These are phyloP conservation scores for Zelonia costaricensis DNA, from an alignment of 208 protist species.

Conservation along the genomic window DNA sequence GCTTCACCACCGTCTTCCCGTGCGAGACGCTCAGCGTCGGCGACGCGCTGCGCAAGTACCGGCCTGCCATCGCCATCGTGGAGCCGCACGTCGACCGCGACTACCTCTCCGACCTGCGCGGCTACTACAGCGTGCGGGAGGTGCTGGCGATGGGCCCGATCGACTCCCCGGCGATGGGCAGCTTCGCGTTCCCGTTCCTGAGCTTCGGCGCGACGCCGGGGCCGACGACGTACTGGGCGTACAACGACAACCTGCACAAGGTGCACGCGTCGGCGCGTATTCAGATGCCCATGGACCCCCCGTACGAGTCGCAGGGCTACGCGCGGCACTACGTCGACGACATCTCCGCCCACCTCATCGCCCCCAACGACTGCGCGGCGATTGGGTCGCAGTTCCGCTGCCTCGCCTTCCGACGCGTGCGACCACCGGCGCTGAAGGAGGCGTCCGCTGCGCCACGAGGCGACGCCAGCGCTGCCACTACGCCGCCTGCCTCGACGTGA, in stretches of 20 bases:
- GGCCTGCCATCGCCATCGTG: conserved; percentile 58
- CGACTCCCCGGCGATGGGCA: conserved; percentile 75
- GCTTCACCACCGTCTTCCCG: conserved; percentile 44
- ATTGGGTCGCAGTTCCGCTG: conserved; percentile 50
- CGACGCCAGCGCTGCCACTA: background rate
- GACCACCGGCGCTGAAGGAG: conserved; percentile 39
- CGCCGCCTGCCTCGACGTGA: background rate
- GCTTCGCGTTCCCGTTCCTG: conserved; percentile 70
- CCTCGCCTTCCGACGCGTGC: conserved; percentile 51
- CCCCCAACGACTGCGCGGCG: conserved; percentile 56
- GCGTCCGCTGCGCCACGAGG: background rate
- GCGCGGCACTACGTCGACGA: conserved; percentile 52
- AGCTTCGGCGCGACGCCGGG: conserved; percentile 73
- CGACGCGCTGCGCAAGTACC: conserved; percentile 64
- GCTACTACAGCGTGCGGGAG: conserved; percentile 71
- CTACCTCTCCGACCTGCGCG: conserved; percentile 66
- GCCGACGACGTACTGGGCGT: conserved; percentile 69
- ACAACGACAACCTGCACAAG: conserved; percentile 71
- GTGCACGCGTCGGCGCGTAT: conserved; percentile 40
- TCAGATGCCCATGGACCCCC: conserved; percentile 72
- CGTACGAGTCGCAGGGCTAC: conserved; percentile 70
- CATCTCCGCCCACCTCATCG: conserved; percentile 57
- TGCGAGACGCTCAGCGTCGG: conserved; percentile 54
- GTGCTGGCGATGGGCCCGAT: conserved; percentile 62
- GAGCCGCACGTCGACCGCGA: conserved; percentile 79